These are phyloP conservation scores for Cladosporium austrohemisphaericum DNA, from an alignment of 2,329 filamentous ascomycete genomes.

Conservation along the genomic window DNA sequence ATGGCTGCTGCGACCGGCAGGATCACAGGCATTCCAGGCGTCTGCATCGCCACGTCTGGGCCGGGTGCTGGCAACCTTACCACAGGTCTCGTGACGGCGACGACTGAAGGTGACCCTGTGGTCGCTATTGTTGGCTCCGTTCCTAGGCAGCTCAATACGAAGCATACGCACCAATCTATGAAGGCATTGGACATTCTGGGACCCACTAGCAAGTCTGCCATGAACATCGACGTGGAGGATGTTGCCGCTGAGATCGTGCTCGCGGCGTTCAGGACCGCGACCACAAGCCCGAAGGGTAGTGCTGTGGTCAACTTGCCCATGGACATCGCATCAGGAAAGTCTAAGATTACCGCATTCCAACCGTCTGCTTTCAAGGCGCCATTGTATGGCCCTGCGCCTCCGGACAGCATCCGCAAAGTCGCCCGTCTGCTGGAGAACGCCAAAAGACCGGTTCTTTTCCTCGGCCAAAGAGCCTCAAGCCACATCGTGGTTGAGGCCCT, in stretches of 20 bases:
- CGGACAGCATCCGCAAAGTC: slow-evolving; percentile 32
- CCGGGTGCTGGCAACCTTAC: slow-evolving; percentile 48
- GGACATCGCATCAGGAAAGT: slow-evolving; percentile 42
- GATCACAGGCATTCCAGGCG: slow-evolving; percentile 45
- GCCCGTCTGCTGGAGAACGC: slow-evolving; percentile 33
- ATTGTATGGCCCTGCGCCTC: slow-evolving; percentile 39
- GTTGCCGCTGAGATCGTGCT: slow-evolving; percentile 47
- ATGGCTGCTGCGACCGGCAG: slow-evolving; percentile 48
- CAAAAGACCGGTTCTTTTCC: slow-evolving; percentile 43
- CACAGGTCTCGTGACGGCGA: slow-evolving; percentile 47
- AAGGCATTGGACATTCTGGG: slow-evolving; percentile 43
- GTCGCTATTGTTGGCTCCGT: slow-evolving; percentile 50
- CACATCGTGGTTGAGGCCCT: slow-evolving; percentile 41
- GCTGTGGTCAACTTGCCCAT: slow-evolving; percentile 45
- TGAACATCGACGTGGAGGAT: slow-evolving; percentile 44
- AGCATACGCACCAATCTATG: slow-evolving; percentile 48
- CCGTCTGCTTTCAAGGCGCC: slow-evolving; percentile 40
- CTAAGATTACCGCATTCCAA: slow-evolving; percentile 40
- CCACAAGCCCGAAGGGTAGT: slow-evolving; percentile 41
- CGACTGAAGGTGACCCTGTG: slow-evolving; percentile 47
- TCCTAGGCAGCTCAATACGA: slow-evolving; percentile 41
- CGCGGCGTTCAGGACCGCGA: slow-evolving; percentile 44
- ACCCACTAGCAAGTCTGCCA: slow-evolving; percentile 44
- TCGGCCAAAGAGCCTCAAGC: slow-evolving; percentile 44
- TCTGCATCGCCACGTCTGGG: slow-evolving; percentile 47